These are phyloP conservation scores for Mariannaea elegans DNA, from an alignment of 2,329 filamentous ascomycete genomes.

Conservation along the genomic window DNA sequence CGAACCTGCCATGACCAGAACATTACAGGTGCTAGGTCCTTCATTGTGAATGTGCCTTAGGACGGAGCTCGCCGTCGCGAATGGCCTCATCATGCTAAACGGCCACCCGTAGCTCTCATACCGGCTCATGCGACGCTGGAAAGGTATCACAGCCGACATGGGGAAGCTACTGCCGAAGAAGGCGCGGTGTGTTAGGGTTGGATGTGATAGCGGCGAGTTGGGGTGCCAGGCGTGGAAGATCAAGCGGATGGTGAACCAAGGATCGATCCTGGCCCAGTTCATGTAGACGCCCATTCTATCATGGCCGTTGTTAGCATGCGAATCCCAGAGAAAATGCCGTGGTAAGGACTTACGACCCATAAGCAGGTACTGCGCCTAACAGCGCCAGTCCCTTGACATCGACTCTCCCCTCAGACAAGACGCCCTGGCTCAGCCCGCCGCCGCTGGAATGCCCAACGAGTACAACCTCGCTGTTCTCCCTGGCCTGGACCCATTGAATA, in stretches of 20 bases:
- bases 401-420: constrained; percentile 52
- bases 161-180: constrained; percentile 61
- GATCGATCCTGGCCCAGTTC: constrained; percentile 58
- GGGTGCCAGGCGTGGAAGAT: constrained; percentile 58
- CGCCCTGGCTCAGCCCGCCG: constrained; percentile 59
- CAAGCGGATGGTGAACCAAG: constrained; percentile 57
- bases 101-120: constrained; percentile 65
- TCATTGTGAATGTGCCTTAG: constrained; percentile 47
- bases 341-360: constrained; percentile 39
- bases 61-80: constrained; percentile 52
- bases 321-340: background rate
- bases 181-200: constrained; percentile 55
- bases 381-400: constrained; percentile 56
- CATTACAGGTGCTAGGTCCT: constrained; percentile 27
- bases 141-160: constrained; percentile 48
- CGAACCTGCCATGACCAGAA: constrained; percentile 52
- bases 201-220: constrained; percentile 61
- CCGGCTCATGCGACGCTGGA: constrained; percentile 53
- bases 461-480: constrained; percentile 45
- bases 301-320: background rate
- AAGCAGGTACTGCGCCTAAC: constrained; percentile 57
- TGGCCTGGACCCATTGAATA: constrained; percentile 48
- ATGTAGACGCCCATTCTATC: constrained; percentile 54
- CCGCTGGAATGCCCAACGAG: constrained; percentile 63
- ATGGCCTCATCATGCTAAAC: constrained; percentile 55